Conservation (phyloP, 306 rosid genomes). For the Citrullus colocynthis region DNA sequence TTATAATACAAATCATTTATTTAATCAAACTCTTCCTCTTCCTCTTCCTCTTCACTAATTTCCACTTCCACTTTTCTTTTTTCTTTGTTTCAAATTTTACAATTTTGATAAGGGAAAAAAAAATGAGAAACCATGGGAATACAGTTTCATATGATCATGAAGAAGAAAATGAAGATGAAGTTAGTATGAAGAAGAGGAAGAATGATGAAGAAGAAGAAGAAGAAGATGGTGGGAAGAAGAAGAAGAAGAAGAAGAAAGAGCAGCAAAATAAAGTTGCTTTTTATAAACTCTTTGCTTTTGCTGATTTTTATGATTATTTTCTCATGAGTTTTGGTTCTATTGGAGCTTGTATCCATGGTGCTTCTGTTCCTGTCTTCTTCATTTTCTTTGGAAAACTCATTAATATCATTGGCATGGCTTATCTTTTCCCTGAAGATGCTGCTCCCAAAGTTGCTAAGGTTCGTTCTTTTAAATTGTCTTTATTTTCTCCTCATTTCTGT, state of each 20-base stretch:
- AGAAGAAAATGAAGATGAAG: conserved; percentile 1
- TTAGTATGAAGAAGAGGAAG: neutral
- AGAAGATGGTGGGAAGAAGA: conserved; percentile 1
- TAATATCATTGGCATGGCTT: conserved; percentile 79
- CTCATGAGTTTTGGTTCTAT: conserved; percentile 62
- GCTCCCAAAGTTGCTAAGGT: conserved; percentile 89
- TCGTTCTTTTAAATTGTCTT: too few relatives aligned
- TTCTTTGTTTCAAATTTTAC: neutral
- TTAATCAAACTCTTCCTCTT: neutral
- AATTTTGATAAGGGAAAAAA: too few relatives aligned
- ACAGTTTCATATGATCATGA: neutral
- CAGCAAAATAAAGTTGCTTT: conserved; percentile 34
- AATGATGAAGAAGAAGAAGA: neutral
- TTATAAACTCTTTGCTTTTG: conserved; percentile 58
- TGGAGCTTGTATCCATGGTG: conserved; percentile 86
- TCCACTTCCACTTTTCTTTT: neutral
- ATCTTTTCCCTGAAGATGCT: conserved; percentile 80
- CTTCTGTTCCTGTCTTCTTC: conserved; percentile 90
- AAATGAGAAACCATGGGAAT: conserved; percentile 8
- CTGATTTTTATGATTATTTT: conserved; percentile 60
- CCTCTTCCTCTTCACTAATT: neutral
- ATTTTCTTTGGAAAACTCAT: conserved; percentile 84
- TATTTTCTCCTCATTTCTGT: too few relatives aligned
- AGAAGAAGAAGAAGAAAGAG: conserved; percentile 8
- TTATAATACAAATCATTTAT: neutral